Conservation (phyloP, 495 filamentous ascomycete species). For the Trichoderma reesei region DNA sequence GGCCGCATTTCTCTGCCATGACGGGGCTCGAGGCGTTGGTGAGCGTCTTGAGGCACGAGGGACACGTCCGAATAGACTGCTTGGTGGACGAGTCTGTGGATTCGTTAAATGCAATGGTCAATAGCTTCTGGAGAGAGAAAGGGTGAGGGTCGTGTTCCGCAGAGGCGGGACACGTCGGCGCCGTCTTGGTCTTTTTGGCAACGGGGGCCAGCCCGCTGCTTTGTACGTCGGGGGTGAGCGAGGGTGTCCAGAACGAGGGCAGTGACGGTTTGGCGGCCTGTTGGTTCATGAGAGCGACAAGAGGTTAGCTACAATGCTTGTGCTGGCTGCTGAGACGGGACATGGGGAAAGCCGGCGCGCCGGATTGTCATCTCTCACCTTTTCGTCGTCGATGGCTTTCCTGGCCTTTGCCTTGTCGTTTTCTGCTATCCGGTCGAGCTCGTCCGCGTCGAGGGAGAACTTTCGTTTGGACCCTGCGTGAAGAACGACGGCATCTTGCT, state of each 20-base stretch:
- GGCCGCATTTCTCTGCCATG: constrained; percentile 86
- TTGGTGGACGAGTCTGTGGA: constrained; percentile 51
- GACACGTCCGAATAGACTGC: constrained; percentile 57
- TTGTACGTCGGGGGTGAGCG: constrained; percentile 59
- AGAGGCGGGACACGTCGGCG: constrained; percentile 74
- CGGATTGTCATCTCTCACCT: constrained; percentile 36
- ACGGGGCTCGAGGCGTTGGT: constrained; percentile 77
- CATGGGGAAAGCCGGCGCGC: too few species aligned
- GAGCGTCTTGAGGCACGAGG: constrained; percentile 77
- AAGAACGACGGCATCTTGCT: constrained; percentile 21
- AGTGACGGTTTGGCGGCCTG: constrained; percentile 60
- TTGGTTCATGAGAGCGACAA: neutral
- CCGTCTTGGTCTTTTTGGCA: constrained; percentile 53
- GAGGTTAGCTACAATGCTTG: neutral
- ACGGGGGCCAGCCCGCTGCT: constrained; percentile 39
- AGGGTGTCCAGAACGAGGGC: constrained; percentile 91
- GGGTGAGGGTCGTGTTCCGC: constrained; percentile 57
- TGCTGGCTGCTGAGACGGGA: neutral
- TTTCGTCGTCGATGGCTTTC: constrained; percentile 61
- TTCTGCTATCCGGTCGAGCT: constrained; percentile 58
- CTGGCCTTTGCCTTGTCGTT: constrained; percentile 62
- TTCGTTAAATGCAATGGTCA: constrained; percentile 71
- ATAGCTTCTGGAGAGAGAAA: constrained; percentile 74
- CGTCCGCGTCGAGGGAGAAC: constrained; percentile 75
- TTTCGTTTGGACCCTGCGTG: constrained; percentile 56